Evolutionary conservation across 108 stramenopile species (phyloP).

Genomic region (Cyclotella sp.): DNA sequence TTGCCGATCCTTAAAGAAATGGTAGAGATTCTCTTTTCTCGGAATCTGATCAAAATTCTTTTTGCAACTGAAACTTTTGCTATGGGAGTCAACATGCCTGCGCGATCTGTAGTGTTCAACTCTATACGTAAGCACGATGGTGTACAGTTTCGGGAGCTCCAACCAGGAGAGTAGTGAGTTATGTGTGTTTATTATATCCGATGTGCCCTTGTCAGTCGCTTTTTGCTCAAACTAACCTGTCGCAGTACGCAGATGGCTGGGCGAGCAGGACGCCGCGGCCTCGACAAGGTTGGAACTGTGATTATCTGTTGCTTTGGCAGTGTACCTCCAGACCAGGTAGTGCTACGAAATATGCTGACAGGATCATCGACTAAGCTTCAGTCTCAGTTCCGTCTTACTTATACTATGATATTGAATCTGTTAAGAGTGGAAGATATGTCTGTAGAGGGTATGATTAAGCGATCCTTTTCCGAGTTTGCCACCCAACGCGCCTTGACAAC

Average conservation of each 20-base stretch:
- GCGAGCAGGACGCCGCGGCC: constrained; percentile 95
- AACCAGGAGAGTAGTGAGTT: constrained; percentile 85
- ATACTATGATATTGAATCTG: constrained; percentile 97
- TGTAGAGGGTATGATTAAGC: constrained; percentile 97
- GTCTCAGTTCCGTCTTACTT: constrained; percentile 95
- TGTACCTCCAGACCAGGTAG: constrained; percentile 68
- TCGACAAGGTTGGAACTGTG: constrained; percentile 92
- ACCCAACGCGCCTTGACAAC: constrained; percentile 93
- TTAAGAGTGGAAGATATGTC: constrained; percentile 94
- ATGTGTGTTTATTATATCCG: neutral
- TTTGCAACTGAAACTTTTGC: constrained; percentile 99
- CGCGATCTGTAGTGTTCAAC: constrained; percentile 94
- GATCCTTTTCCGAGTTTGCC: constrained; percentile 89
- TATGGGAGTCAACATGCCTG: constrained; percentile 99
- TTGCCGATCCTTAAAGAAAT: constrained; percentile 96
- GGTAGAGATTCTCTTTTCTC: constrained; percentile 95
- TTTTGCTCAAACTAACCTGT: neutral
- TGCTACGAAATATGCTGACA: constrained; percentile 90
- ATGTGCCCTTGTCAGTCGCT: neutral
- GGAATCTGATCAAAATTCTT: constrained; percentile 93
- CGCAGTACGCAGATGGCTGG: constrained; percentile 96
- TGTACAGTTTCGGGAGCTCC: constrained; percentile 80
- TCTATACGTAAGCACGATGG: constrained; percentile 96
- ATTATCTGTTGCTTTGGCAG: constrained; percentile 76
- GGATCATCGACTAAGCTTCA: constrained; percentile 87